Percentiles rank a stretch among this genome's conserved stretches.
Evolutionary conservation across 2,329 filamentous ascomycete genomes (phyloP).

Genomic region (Botryotinia narcissicola): DNA sequence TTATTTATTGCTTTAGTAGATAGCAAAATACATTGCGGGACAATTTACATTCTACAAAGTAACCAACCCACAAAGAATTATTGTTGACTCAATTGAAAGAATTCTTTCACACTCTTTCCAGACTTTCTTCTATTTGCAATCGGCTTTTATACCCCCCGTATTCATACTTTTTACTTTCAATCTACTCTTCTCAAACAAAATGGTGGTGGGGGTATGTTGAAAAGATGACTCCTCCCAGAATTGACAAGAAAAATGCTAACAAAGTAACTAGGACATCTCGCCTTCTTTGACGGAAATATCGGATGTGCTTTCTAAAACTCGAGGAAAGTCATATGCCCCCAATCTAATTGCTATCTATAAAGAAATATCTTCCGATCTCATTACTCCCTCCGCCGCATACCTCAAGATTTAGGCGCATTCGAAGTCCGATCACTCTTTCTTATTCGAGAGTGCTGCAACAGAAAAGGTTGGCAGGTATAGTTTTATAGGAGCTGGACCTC

Average conservation of each 20-base stretch:
- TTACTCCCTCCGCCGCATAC: constrained; percentile 94
- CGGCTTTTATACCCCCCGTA: background rate
- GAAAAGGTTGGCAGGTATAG: constrained; percentile 94
- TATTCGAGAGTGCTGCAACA: constrained; percentile 93
- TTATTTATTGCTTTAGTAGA: background rate
- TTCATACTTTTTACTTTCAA: background rate
- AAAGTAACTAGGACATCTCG: constrained; percentile 45
- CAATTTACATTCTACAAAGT: background rate
- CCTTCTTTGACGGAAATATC: constrained; percentile 61
- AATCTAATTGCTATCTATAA: constrained; percentile 82
- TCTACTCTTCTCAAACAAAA: constrained; percentile 22
- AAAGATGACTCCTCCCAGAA: constrained; percentile 27
- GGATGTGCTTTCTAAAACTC: constrained; percentile 52
- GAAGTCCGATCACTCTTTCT: constrained; percentile 77
- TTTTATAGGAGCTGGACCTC: constrained; percentile 80
- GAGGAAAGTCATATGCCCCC: constrained; percentile 52
- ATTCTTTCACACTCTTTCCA: background rate
- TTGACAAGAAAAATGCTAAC: constrained; percentile 28
- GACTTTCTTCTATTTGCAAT: background rate
- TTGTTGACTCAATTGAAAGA: background rate
- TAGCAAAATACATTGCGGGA: background rate
- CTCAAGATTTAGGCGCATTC: constrained; percentile 81
- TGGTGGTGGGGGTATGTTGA: constrained; percentile 33
- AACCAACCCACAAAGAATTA: background rate
- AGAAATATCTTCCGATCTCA: constrained; percentile 84